Conservation (phyloP, 805 yeast species). For the Vanderwaltozyma polyspora region DNA sequence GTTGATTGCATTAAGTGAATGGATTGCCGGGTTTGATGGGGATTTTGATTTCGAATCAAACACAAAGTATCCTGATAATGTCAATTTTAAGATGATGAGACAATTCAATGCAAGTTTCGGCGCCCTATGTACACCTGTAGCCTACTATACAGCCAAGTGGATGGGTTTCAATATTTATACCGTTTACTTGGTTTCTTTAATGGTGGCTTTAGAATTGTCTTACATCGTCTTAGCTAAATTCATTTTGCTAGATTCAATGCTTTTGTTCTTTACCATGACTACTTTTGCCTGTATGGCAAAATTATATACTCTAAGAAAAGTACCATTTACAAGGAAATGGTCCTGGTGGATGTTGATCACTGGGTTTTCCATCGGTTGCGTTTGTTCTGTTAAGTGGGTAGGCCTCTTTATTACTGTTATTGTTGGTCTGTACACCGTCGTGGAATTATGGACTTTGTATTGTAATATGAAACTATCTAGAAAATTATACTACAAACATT, state of each 20-base stretch:
- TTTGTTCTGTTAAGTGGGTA: conserved; percentile 79
- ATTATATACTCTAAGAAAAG: conserved; percentile 49
- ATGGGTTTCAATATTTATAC: conserved; percentile 62
- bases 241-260: conserved; percentile 83
- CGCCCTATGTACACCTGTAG: conserved; percentile 74
- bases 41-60: conserved; percentile 85
- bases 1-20: conserved; percentile 82
- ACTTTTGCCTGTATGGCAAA: conserved; percentile 63
- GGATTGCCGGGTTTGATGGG: conserved; percentile 78
- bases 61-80: conserved; percentile 57
- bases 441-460: conserved; percentile 39
- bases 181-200: conserved; percentile 66
- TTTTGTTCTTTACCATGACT: conserved; percentile 78
- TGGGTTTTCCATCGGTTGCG: conserved; percentile 70
- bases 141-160: conserved; percentile 69
- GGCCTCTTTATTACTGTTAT: conserved; percentile 57
- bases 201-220: conserved; percentile 74
- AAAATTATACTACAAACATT: conserved; percentile 42
- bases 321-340: conserved; percentile 64
- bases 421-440: conserved; percentile 47
- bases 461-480: conserved; percentile 24
- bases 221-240: conserved; percentile 81
- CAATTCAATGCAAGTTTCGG: conserved; percentile 77
- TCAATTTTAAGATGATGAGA: conserved; percentile 80
- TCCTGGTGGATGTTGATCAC: conserved; percentile 46